Base-by-base conservation (phyloP, 441 rosid species). In the Aquilaria agallochum region DNA sequence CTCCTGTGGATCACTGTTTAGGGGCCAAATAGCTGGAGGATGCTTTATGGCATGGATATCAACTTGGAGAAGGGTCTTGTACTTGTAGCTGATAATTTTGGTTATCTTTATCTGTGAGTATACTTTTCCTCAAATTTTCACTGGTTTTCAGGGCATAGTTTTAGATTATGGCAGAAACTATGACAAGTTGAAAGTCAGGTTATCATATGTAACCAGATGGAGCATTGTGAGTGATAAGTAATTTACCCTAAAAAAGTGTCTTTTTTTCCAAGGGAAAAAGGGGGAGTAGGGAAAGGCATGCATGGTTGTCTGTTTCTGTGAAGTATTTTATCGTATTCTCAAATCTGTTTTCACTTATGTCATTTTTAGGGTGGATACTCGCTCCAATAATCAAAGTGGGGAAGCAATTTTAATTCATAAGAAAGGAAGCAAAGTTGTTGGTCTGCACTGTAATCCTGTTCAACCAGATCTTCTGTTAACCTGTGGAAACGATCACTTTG, bases 401-500 rank as follows among this genome's bases (percentile, higher is more conserved):
- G 78, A 77, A 58, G 69, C 90, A 49, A 63, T 85, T 73, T 73
- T 94, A 86, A 84, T 94, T 65, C 98, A 94, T 76, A 89, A 88
- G 89, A 84, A 86, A 78, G 88, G 93, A 30, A 87, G 78, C 80
- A 94, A 94, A 80, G 98, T 94, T 53, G 95, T 85, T 69, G 89
- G 98, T 54, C 89, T 94, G 31, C 96, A 94, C 66, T 87, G 97
- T 78, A 91, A 90, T 80, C 97, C 96, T 31, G 75, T 88, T 65
- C 98, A 89, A 53, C 95, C 96, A 2, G 97, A 87, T 71, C 86
- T 93, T 72, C 78, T 90, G 50, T 76, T 94, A 70, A 94, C 95
- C 65, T 89, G 95, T 70, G 98, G 98, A 67, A 94, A 94, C 50
- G 98, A 94, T 83, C 96, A 90, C 79, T 90, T 80, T 75, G 98